These are phyloP conservation scores for Thoreauomyces humboldtii DNA, from an alignment of 192 early-diverging fungal species.

Conservation along the genomic window DNA sequence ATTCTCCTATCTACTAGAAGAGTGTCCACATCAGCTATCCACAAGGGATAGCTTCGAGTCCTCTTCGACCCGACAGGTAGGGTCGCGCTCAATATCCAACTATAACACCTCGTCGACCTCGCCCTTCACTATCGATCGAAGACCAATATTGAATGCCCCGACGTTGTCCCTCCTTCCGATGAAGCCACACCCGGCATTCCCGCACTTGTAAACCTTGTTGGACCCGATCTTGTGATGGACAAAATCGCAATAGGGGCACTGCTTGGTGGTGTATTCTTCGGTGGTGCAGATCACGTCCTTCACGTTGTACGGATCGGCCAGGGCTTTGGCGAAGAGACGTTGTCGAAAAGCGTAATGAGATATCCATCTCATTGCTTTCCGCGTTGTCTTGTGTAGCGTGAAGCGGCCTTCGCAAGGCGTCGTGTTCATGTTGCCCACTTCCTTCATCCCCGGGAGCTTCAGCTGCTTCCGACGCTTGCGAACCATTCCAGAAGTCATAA, in stretches of 20 bases:
- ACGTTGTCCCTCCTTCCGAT: conserved; percentile 2
- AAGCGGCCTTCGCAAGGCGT: background rate
- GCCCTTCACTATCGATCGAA: conserved; percentile 24
- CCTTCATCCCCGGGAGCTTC: conserved; percentile 8
- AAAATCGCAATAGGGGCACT: conserved; percentile 18
- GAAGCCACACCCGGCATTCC: conserved; percentile 13
- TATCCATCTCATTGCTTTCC: conserved; percentile 12
- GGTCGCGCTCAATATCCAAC: no score
- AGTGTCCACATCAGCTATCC: no score
- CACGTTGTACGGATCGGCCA: conserved; percentile 8
- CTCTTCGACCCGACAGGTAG: no score
- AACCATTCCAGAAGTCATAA: conserved; percentile 20
- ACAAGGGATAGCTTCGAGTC: no score
- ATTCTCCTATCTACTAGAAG: no score
- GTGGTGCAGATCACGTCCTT: conserved; percentile 24
- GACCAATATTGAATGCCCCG: conserved; percentile 15
- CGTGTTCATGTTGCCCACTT: background rate
- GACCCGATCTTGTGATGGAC: conserved; percentile 20
- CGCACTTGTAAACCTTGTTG: conserved; percentile 22
- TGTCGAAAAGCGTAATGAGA: conserved; percentile 13
- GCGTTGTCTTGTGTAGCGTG: conserved; percentile 8
- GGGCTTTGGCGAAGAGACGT: conserved; percentile 18
- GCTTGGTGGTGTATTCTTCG: conserved; percentile 20
- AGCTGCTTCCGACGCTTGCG: conserved; percentile 20
- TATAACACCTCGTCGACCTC: no score